phyloP scores from a whole-genome alignment of 108 stramenopile species.

The Skeletonema costatum region DNA sequence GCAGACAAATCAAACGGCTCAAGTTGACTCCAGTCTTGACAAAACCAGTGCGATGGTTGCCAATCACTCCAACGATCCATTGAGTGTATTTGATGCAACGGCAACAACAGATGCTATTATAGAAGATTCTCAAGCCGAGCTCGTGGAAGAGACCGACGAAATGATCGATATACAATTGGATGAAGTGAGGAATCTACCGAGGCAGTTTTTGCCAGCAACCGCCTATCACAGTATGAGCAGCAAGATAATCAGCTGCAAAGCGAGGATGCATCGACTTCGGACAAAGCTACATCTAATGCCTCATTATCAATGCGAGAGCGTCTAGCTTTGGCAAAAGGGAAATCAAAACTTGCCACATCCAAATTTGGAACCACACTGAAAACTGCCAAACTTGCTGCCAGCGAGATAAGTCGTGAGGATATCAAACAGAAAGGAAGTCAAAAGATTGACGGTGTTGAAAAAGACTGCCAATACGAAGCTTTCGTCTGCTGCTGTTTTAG shows the following conservation, averaged over 20 bases:
- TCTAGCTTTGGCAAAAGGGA: constrained; percentile 24
- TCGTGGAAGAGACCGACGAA: neutral
- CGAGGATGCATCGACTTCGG: neutral
- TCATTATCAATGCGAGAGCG: constrained; percentile 17
- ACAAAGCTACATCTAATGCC: neutral
- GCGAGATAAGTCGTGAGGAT: constrained; percentile 29
- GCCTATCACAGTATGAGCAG: neutral
- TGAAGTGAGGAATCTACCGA: neutral
- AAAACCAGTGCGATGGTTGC: neutral
- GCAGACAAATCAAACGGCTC: neutral
- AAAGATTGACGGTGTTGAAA: constrained; percentile 21
- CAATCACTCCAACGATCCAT: neutral
- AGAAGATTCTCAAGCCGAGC: neutral
- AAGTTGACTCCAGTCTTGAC: neutral
- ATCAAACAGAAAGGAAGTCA: constrained; percentile 24
- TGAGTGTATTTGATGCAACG: neutral
- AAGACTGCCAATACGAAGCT: constrained; percentile 10
- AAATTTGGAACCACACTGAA: constrained; percentile 36
- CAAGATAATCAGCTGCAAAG: neutral
- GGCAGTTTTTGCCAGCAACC: neutral
- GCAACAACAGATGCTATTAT: neutral
- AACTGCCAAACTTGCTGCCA: constrained; percentile 28
- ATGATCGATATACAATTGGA: neutral
- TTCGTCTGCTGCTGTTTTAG: neutral
- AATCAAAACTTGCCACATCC: constrained; percentile 27